Evolutionary conservation across 192 early-diverging fungal genomes (phyloP).

Genomic region (Linnemannia zychae): DNA sequence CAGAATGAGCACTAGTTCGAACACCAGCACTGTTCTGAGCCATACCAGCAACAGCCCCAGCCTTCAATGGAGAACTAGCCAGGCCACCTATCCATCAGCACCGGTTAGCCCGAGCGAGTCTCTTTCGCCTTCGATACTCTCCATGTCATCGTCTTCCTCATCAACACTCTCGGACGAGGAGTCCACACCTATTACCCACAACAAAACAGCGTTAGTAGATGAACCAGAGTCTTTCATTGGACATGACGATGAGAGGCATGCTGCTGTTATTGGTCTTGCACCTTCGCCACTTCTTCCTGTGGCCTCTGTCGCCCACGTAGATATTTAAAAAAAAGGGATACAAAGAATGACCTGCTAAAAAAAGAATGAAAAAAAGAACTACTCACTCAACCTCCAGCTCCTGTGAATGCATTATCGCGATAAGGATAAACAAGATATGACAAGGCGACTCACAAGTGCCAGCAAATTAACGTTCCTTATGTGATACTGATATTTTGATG

Average conservation of each 20-base stretch:
- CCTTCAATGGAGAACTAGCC: neutral
- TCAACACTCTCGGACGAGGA: neutral
- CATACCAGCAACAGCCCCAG: conserved; percentile 3
- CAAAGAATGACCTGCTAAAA: neutral
- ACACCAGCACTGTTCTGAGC: neutral
- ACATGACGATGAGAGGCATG: neutral
- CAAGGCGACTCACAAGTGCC: neutral
- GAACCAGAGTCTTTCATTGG: neutral
- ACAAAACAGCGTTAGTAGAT: neutral
- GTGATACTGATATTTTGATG: too few relatives aligned
- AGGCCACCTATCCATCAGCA: neutral
- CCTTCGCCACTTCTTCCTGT: neutral
- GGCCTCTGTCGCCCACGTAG: neutral
- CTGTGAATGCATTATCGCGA: neutral
- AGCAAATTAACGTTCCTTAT: neutral
- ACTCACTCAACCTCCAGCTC: neutral
- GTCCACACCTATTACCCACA: neutral
- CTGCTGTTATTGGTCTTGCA: neutral
- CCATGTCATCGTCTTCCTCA: neutral
- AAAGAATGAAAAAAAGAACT: neutral
- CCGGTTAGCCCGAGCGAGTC: neutral
- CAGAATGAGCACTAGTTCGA: conserved; percentile 1
- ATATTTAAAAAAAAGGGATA: conserved; percentile 8
- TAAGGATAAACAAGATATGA: neutral
- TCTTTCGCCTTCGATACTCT: neutral